These are phyloP conservation scores for Fusarium vanettenii DNA, from an alignment of 2,329 filamentous ascomycete genomes.

Conservation along the genomic window DNA sequence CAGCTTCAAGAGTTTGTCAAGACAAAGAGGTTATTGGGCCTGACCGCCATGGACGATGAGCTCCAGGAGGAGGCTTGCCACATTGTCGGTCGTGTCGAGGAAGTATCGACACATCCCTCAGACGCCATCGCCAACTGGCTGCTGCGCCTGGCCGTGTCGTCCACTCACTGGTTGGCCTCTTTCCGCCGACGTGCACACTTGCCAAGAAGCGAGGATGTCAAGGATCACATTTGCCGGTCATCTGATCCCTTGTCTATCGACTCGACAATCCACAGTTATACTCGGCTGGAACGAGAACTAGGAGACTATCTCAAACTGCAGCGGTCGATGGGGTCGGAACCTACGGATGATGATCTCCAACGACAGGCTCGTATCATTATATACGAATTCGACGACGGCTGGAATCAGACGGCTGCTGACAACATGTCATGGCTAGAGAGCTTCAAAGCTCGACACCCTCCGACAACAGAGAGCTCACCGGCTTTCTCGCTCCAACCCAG, in stretches of 20 bases:
- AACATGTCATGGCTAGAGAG: constrained; percentile 63
- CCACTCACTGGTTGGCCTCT: constrained; percentile 64
- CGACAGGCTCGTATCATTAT: constrained; percentile 69
- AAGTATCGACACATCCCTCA: constrained; percentile 60
- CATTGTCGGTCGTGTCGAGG: constrained; percentile 68
- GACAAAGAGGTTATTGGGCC: constrained; percentile 63
- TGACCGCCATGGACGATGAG: constrained; percentile 70
- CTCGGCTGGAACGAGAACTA: constrained; percentile 66
- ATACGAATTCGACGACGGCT: constrained; percentile 70
- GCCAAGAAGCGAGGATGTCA: constrained; percentile 67
- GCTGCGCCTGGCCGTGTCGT: constrained; percentile 61
- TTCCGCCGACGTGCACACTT: constrained; percentile 69
- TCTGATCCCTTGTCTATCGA: constrained; percentile 67
- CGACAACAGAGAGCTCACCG: constrained; percentile 36
- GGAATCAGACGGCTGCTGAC: constrained; percentile 73
- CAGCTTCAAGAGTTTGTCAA: constrained; percentile 66
- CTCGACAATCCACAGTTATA: constrained; percentile 69
- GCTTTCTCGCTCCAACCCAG: constrained; percentile 39
- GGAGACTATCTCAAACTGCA: constrained; percentile 63
- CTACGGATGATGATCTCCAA: constrained; percentile 66
- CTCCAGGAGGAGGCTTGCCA: constrained; percentile 69
- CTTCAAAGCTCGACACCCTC: constrained; percentile 62
- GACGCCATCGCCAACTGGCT: constrained; percentile 67
- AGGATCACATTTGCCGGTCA: constrained; percentile 59
- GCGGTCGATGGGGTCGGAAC: constrained; percentile 57